Base-by-base conservation (phyloP, 768 basidiomycete genomes). In the Crassisporium funariophilum region DNA sequence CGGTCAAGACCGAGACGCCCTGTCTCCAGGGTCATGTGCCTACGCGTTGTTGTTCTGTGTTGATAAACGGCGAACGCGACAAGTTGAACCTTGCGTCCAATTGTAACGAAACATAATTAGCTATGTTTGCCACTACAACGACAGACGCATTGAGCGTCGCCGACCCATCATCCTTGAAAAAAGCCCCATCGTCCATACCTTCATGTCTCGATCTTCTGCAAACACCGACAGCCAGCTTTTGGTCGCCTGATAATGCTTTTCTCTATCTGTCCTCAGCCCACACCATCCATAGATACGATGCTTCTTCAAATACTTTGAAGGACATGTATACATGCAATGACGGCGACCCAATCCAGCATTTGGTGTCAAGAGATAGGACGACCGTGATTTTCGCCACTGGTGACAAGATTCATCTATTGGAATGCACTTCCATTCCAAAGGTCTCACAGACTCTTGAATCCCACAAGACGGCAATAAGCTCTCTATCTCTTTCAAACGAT, bases 401-500 rank as follows among this genome's bases (percentile, higher is more conserved):
- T 5, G 67, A 75, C 51, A 69, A 70, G 33, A 65, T 85, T 29
- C 67, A 78, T 52, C 52, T 81, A 35, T 59, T 88, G 11, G 82
- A 86, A 52, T 73, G 69, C 33, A 59, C 60, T 35, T 63, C 70
- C 4, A 60, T 53, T 41, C 55, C 69, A 15, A 75, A 73, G 51
- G 60, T 79, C 40, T 50, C 68, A 2, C 74, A 76, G 42, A 78
- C 76, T 5, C 68, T 86, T 46, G 72, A 73, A 17, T 65, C 75
- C 1, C 83, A 86, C 65, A 79, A 75, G 46, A 49, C 63, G 1
- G 43, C 72, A 5, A 59, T 89, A 31, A 78, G 68, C 9, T 75
- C 75, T 8, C 58, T 90, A 6, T 76, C 86, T 0, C 61, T 87
- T 2, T 84, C 82, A 13, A 81, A 74, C 46, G 85, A 88, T 52